phyloP scores from a whole-genome alignment of 2,329 filamentous ascomycete species.

The Ceratocystis harringtonii region DNA sequence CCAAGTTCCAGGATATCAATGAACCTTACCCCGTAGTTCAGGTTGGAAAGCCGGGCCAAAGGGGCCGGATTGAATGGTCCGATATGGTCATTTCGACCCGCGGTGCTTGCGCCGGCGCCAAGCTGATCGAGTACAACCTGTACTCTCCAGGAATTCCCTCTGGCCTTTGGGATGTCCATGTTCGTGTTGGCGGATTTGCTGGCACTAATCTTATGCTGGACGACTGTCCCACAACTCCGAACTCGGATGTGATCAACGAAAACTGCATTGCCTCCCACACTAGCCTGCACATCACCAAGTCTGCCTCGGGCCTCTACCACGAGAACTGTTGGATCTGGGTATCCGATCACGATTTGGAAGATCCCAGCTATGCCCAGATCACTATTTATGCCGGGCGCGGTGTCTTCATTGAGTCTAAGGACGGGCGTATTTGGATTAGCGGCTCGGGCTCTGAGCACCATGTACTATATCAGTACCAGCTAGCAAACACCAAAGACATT shows the following conservation, averaged over 20 bases:
- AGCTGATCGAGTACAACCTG: conserved; percentile 61
- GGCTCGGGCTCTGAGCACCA: conserved; percentile 53
- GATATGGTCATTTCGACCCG: conserved; percentile 58
- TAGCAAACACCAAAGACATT: conserved; percentile 43
- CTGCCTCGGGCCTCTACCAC: conserved; percentile 27
- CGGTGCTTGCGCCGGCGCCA: conserved; percentile 51
- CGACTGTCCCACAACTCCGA: conserved; percentile 45
- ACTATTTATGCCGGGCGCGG: conserved; percentile 40
- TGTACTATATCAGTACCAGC: conserved; percentile 53
- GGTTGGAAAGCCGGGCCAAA: conserved; percentile 48
- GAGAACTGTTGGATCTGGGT: conserved; percentile 35
- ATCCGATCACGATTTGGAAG: conserved; percentile 42
- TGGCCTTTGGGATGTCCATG: conserved; percentile 63
- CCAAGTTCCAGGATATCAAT: conserved; percentile 39
- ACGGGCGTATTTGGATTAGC: conserved; percentile 40
- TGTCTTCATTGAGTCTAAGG: conserved; percentile 29
- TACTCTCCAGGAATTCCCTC: conserved; percentile 30
- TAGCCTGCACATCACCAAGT: conserved; percentile 29
- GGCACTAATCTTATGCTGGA: conserved; percentile 54
- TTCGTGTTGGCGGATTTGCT: conserved; percentile 56
- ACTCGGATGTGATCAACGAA: conserved; percentile 19
- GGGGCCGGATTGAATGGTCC: conserved; percentile 52
- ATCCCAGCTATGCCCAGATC: conserved; percentile 32
- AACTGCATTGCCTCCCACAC: conserved; percentile 31
- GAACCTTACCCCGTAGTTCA: conserved; percentile 50